Conservation (phyloP, 1,284 basidiomycete genomes). For the Erythrobasidium hasegawianum region DNA sequence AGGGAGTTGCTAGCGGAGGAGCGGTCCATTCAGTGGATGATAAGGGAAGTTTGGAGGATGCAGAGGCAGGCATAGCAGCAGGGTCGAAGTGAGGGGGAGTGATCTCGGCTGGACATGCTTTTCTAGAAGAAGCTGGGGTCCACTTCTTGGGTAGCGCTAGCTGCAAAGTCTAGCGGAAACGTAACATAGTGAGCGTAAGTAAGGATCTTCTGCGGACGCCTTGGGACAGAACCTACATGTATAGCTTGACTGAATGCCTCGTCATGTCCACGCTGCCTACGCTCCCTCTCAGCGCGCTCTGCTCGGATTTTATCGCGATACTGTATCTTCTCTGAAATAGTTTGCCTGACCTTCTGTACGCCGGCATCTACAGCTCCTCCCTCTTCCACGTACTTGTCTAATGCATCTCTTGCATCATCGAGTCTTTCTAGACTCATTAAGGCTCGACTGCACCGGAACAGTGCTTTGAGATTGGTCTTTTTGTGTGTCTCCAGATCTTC, state of each 20-base stretch:
- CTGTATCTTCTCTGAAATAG: slow-evolving; percentile 39
- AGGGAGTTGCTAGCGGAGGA: slow-evolving; percentile 56
- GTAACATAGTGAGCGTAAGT: neutral
- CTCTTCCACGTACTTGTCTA: slow-evolving; percentile 57
- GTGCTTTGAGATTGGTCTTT: slow-evolving; percentile 66
- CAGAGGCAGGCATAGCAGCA: slow-evolving; percentile 18
- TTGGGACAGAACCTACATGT: neutral
- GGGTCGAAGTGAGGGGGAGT: slow-evolving; percentile 55
- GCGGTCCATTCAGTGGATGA: slow-evolving; percentile 57
- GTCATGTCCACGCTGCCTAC: slow-evolving; percentile 55
- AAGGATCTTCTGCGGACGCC: neutral
- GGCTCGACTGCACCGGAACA: slow-evolving; percentile 74
- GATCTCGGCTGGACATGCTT: slow-evolving; percentile 49
- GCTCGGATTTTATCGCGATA: slow-evolving; percentile 51
- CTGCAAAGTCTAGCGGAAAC: slow-evolving; percentile 59
- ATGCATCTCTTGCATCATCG: slow-evolving; percentile 76
- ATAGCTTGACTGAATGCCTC: slow-evolving; percentile 50
- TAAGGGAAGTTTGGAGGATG: slow-evolving; percentile 55
- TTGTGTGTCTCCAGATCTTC: slow-evolving; percentile 18
- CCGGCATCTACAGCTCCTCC: slow-evolving; percentile 27
- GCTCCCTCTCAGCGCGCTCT: slow-evolving; percentile 54
- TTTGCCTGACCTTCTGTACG: slow-evolving; percentile 42
- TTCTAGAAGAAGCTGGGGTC: slow-evolving; percentile 18
- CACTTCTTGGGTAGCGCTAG: slow-evolving; percentile 54
- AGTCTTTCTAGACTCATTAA: slow-evolving; percentile 66